Evolutionary conservation across 331 rosid species (phyloP), one percentile per base, ranked within the genome.

Genomic region (Cydonia oblonga): DNA sequence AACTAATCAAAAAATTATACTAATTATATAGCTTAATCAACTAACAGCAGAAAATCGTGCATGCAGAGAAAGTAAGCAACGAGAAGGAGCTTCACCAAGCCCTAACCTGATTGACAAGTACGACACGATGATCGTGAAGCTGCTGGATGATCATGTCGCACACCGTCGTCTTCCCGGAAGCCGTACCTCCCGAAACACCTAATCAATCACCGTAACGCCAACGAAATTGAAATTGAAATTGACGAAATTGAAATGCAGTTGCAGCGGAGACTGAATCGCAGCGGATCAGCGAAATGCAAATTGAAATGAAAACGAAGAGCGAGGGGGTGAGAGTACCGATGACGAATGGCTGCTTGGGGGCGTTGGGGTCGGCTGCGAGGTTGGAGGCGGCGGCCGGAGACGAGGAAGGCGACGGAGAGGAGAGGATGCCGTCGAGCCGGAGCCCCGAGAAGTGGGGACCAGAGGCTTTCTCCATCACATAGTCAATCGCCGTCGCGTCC

Each of bases 181-280:
- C 98, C 67, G 97, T 93, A 84, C 98, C 98, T 56, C 98, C 98
- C 9, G 96, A 91, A 84, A 93, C 98, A 26, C 98, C 98, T 93
- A 66, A 69, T 74, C 75, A 63, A 64, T 69, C 51, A 30, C 44
- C 51, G 32, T 3, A 58, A 75, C 60, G 14, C 5, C 19, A 68
- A 72, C 63, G 61, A 64, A 69, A 28, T 69, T 64, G 10, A 63
- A 66, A 22, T 7, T 35, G 3, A 9, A 35, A 35, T 35, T 35
- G 12, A 72, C 53, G 60, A 64, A 69, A 29, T 69, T 64, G 10
- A 63, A 20, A 52, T 52, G 7, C 16, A 10, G 18, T 60, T 42
- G 20, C 46, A 61, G 52, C 32, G 15, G 33, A 5, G 64, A 44
- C 40, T 8, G 23, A 82, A 12, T 38, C 44, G 33, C 44, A 3